Evolutionary conservation across 164 flowering plant genomes (phyloP).

Genomic region (Magnolia changhungtana): DNA sequence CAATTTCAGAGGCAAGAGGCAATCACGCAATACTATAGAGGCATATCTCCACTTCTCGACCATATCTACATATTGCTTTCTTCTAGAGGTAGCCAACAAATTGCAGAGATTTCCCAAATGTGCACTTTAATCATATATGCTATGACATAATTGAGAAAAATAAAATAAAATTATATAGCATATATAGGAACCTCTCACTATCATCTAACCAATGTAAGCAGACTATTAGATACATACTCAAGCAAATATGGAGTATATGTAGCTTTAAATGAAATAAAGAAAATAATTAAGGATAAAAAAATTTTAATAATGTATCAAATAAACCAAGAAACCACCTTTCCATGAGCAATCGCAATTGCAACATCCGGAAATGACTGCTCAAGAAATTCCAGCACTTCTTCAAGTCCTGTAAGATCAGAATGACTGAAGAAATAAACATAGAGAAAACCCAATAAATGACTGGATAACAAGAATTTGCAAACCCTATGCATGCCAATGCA

Average conservation of each 20-base stretch:
- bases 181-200: not conserved
- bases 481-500: not conserved
- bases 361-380: slow-evolving; percentile 62
- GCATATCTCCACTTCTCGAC: not conserved
- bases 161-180: not conserved
- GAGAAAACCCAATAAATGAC: not conserved
- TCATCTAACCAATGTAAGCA: not conserved
- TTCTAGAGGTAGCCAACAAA: not conserved
- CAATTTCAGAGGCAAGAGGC: not conserved
- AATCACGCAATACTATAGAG: not conserved
- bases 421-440: not conserved
- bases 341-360: slow-evolving; percentile 90
- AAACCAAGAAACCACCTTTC: slow-evolving; percentile 54
- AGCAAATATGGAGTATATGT: not conserved
- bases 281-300: not conserved
- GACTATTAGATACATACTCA: not conserved
- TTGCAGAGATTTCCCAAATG: not conserved
- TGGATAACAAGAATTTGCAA: not conserved
- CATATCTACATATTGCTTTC: not conserved
- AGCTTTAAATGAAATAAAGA: not conserved
- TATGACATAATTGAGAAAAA: too few species aligned
- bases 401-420: slow-evolving; percentile 56
- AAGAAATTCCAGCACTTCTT: slow-evolving; percentile 80
- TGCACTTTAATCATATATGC: not conserved
- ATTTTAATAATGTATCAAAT: not conserved